Percentiles rank a stretch among this genome's conserved stretches.
Evolutionary conservation across 768 basidiomycete species (phyloP).

Genomic region (Leucocoprinus birnbaumii): DNA sequence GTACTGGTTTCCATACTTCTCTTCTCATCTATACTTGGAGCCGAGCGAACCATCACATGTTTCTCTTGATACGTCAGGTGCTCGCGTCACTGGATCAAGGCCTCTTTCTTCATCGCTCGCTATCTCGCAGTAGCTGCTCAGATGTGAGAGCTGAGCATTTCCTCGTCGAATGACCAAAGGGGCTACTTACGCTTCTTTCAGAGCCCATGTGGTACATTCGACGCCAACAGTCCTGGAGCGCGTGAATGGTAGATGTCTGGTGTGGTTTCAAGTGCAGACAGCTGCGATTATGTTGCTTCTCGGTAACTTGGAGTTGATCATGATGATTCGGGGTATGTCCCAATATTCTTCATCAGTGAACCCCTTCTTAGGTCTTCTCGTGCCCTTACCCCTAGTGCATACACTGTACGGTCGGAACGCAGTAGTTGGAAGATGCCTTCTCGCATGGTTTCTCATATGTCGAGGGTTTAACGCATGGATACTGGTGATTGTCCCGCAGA

Average conservation of each 20-base stretch:
- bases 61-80: background rate
- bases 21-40: too few relatives aligned
- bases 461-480: too few relatives aligned
- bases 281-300: background rate
- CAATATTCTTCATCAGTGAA: too few relatives aligned
- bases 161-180: background rate
- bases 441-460: too few relatives aligned
- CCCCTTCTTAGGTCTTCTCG: too few relatives aligned
- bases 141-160: background rate
- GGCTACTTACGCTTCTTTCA: background rate
- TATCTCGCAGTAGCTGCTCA: background rate
- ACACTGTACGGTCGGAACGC: too few relatives aligned
- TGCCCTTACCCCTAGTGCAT: too few relatives aligned
- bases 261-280: background rate
- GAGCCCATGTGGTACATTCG: background rate
- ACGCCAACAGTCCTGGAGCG: background rate
- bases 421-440: too few relatives aligned
- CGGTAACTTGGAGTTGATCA: background rate
- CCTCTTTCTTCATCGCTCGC: background rate
- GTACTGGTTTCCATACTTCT: background rate
- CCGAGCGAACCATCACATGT: background rate
- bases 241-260: background rate
- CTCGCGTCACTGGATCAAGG: background rate
- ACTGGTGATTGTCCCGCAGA: too few relatives aligned
- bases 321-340: constrained; percentile 6